Evolutionary conservation across 1,284 basidiomycete species (phyloP), one percentile per base, ranked within the genome.

Genomic region (Cryptococcus sp.): DNA sequence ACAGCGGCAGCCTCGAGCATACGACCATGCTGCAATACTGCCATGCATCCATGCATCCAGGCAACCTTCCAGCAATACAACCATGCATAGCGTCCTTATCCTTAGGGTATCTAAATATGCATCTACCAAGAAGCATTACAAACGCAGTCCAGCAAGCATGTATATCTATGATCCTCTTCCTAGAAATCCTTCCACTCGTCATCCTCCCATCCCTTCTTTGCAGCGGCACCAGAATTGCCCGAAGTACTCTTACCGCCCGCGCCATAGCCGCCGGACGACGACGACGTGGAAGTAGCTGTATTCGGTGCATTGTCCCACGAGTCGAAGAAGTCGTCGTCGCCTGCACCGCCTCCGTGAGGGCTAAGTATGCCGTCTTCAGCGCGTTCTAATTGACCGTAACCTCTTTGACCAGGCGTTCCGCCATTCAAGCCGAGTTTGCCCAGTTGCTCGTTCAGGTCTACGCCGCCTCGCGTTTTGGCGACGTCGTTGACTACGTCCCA

Each of bases 361-460:
- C 57, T 61, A 15, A 69, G 55, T 4, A 60, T 52, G 10, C 67
- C 70, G 48, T 69, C 68, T 54, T 72, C 72, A 10, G 65, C 69
- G 39, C 66, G 52, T 31, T 68, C 66, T 20, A 70, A 38, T 31
- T 64, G 60, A 7, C 64, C 71, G 55, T 75, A 73, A 17, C 67
- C 62, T 46, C 51, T 54, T 45, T 58, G 51, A 50, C 54, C 50
- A 45, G 50, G 51, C 44, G 56, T 61, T 13, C 51, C 58, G 41
- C 47, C 59, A 47, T 62, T 64, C 22, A 77, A 17, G 10, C 74
- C 73, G 17, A 80, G 60, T 44, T 71, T 72, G 10, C 71, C 72
- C 20, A 80, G 58, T 53, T 76, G 70, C 48, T 75, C 75, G 54
- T 77, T 75, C 35, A 80, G 59, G 53, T 80, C 79, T 15, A 79